Evolutionary conservation across 345 rosid species (phyloP).

Genomic region (Eucalyptus brandiana): DNA sequence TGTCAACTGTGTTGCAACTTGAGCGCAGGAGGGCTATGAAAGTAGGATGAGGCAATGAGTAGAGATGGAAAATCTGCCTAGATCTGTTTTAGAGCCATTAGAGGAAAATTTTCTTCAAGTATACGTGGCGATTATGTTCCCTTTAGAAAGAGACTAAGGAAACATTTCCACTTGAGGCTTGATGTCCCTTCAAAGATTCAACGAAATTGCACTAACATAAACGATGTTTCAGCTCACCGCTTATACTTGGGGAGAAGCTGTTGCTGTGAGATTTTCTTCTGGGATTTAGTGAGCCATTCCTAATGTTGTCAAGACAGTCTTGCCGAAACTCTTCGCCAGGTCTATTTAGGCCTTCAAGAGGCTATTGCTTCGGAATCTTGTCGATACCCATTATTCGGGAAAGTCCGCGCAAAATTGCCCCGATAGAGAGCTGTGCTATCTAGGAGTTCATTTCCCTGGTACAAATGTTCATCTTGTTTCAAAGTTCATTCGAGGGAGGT

Average conservation of each 20-base stretch:
- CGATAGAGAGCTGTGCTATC: neutral
- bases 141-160: neutral
- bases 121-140: neutral
- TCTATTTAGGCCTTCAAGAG: neutral
- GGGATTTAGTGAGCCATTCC: neutral
- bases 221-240: neutral
- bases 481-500: neutral
- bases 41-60: neutral
- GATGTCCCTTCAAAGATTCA: neutral
- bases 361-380: neutral
- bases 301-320: neutral
- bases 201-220: neutral
- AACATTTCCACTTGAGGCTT: neutral
- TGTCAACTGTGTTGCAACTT: neutral
- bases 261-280: neutral
- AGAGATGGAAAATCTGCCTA: neutral
- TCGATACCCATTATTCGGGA: neutral
- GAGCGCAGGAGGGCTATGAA: neutral
- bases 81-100: neutral
- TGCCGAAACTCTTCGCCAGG: accelerated
- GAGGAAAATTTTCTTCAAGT: neutral
- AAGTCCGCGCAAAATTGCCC: neutral
- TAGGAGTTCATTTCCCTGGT: neutral
- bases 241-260: neutral
- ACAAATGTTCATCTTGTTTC: neutral